Evolutionary conservation across 441 rosid genomes (phyloP).

Genomic region (Hura crepitans): DNA sequence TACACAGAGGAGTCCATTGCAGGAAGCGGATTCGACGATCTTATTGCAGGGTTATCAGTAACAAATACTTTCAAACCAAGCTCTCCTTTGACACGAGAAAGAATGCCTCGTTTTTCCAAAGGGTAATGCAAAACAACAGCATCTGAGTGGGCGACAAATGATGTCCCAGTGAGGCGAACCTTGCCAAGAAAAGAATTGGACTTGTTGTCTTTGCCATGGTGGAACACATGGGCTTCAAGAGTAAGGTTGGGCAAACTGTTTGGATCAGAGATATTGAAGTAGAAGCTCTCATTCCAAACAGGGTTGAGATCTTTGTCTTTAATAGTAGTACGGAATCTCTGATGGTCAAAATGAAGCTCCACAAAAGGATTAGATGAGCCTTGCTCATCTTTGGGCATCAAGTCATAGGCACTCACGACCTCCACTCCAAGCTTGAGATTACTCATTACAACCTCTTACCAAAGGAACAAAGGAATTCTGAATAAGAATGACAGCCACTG

Average conservation of each 20-base stretch:
- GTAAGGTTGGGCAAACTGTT: slow-evolving; percentile 44
- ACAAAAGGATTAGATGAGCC: slow-evolving; percentile 61
- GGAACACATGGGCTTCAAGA: slow-evolving; percentile 64
- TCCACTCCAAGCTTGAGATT: slow-evolving; percentile 82
- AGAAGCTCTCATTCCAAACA: slow-evolving; percentile 81
- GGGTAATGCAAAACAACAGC: slow-evolving; percentile 79
- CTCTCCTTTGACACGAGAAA: slow-evolving; percentile 70
- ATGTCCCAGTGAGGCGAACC: slow-evolving; percentile 67
- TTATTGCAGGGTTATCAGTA: slow-evolving; percentile 57
- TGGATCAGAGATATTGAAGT: slow-evolving; percentile 75
- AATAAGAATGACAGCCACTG: not conserved
- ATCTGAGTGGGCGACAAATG: slow-evolving; percentile 70
- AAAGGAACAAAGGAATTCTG: not conserved
- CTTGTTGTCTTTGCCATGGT: slow-evolving; percentile 37
- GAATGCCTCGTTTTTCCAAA: slow-evolving; percentile 56
- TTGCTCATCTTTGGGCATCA: slow-evolving; percentile 59
- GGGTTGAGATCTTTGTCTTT: slow-evolving; percentile 72
- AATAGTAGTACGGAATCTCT: slow-evolving; percentile 57
- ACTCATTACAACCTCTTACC: slow-evolving; percentile 38
- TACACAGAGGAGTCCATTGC: slow-evolving; percentile 45
- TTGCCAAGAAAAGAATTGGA: slow-evolving; percentile 61
- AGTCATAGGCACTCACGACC: slow-evolving; percentile 71
- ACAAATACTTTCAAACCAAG: slow-evolving; percentile 72
- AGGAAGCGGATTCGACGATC: slow-evolving; percentile 46
- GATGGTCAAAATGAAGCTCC: slow-evolving; percentile 78